Percentiles rank a stretch among this genome's conserved stretches.
Conservation (phyloP, 139 green algal genomes). For the Tetradesmus lagerheimii region DNA sequence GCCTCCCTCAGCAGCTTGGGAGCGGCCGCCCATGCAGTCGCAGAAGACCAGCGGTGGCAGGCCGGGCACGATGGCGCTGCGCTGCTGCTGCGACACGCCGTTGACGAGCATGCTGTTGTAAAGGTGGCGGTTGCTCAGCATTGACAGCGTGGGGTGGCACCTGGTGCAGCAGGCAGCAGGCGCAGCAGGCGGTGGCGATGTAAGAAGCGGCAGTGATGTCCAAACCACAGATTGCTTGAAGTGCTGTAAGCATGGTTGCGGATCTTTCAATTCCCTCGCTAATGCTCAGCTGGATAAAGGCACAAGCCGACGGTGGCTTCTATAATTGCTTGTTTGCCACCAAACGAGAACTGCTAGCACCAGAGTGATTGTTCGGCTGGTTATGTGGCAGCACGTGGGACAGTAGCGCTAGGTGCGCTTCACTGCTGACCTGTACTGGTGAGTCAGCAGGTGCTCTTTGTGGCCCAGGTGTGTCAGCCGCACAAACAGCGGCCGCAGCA, state of each 20-base stretch:
- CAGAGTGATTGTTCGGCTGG: too few relatives aligned
- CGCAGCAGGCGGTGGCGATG: neutral
- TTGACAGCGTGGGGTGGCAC: conserved; percentile 81
- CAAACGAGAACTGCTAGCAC: too few relatives aligned
- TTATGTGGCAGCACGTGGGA: neutral
- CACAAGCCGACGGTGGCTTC: too few relatives aligned
- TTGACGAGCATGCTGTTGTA: conserved; percentile 82
- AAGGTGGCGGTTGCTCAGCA: conserved; percentile 81
- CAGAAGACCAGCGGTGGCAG: conserved; percentile 63
- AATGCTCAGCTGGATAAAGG: too few relatives aligned
- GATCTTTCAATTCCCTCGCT: too few relatives aligned
- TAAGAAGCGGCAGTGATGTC: too few relatives aligned
- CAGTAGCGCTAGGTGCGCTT: neutral
- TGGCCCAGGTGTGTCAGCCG: conserved; percentile 76
- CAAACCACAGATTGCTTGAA: too few relatives aligned
- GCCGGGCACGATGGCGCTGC: conserved; percentile 67
- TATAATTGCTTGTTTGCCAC: too few relatives aligned
- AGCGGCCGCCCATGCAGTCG: conserved; percentile 27
- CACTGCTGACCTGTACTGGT: conserved; percentile 76
- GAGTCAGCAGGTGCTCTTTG: conserved; percentile 71
- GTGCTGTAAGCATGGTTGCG: too few relatives aligned
- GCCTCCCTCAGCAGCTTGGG: conserved; percentile 19
- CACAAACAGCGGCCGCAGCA: conserved; percentile 85
- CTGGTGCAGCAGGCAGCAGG: conserved; percentile 49
- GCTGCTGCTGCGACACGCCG: conserved; percentile 62